Evolutionary conservation across 2,329 filamentous ascomycete genomes (phyloP).

Genomic region (Botrytis deweyae): DNA sequence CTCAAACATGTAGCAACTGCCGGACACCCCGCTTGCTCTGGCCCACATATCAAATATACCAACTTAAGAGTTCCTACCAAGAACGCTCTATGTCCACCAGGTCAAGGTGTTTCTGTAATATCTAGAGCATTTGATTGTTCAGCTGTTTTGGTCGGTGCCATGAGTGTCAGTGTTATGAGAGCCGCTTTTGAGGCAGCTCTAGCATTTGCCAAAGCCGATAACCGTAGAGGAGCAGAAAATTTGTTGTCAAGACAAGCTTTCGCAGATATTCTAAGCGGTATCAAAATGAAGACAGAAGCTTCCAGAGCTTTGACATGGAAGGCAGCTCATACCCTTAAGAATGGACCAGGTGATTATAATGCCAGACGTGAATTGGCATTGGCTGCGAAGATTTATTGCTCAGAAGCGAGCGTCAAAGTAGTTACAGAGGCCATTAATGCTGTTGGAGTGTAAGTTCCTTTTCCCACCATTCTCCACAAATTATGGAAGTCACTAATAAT

Average conservation of each 20-base stretch:
- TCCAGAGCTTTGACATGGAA: slow-evolving; percentile 51
- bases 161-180: slow-evolving; percentile 54
- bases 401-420: slow-evolving; percentile 49
- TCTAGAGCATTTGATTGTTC: slow-evolving; percentile 43
- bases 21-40: slow-evolving; percentile 50
- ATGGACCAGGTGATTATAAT: slow-evolving; percentile 40
- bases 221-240: slow-evolving; percentile 46
- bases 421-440: slow-evolving; percentile 51
- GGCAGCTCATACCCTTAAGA: slow-evolving; percentile 44
- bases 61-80: slow-evolving; percentile 48
- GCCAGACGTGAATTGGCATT: slow-evolving; percentile 45
- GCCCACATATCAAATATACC: slow-evolving; percentile 50
- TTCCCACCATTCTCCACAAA: not conserved
- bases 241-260: slow-evolving; percentile 50
- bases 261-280: slow-evolving; percentile 51
- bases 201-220: slow-evolving; percentile 49
- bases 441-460: slow-evolving; percentile 48
- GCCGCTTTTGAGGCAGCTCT: slow-evolving; percentile 53
- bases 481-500: slow-evolving; percentile 18
- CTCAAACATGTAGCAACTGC: slow-evolving; percentile 47
- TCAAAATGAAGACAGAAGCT: slow-evolving; percentile 54
- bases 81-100: slow-evolving; percentile 48
- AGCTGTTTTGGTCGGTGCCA: slow-evolving; percentile 54
- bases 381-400: slow-evolving; percentile 52
- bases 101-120: slow-evolving; percentile 46